Evolutionary conservation across 441 rosid genomes (phyloP).

Genomic region (Sinapis alba): DNA sequence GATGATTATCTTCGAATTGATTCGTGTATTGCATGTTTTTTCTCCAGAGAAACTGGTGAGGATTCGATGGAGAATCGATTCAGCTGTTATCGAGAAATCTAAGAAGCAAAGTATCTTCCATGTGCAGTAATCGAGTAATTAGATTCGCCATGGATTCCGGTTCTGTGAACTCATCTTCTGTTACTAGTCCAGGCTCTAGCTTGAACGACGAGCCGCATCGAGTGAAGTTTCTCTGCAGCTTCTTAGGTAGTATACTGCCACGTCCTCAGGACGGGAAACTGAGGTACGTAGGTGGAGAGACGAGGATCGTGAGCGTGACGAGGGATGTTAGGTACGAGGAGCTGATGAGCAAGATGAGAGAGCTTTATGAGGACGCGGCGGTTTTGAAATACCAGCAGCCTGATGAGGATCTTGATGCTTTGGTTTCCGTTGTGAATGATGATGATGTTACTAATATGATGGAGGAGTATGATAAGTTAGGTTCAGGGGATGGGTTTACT

Average conservation of each 20-base stretch:
- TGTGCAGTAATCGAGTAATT: conserved; percentile 46
- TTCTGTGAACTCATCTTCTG: conserved; percentile 44
- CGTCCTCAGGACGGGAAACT: conserved; percentile 94
- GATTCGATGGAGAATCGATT: conserved; percentile 37
- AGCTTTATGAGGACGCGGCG: conserved; percentile 78
- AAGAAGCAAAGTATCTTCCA: conserved; percentile 22
- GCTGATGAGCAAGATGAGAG: conserved; percentile 85
- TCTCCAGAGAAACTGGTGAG: conserved; percentile 1
- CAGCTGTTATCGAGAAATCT: conserved; percentile 9
- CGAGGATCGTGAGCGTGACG: conserved; percentile 76
- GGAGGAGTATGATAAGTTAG: conserved; percentile 99
- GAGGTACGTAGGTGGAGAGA: conserved; percentile 96
- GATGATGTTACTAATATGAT: conserved; percentile 95
- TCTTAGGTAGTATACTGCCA: conserved; percentile 89
- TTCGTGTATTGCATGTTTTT: conserved; percentile 23
- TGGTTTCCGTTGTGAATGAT: conserved; percentile 93
- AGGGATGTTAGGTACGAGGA: conserved; percentile 77
- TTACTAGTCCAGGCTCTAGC: conserved; percentile 44
- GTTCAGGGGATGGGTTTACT: conserved; percentile 88
- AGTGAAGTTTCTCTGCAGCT: conserved; percentile 89
- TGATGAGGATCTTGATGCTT: conserved; percentile 98
- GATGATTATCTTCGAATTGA: neutral
- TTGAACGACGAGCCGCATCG: conserved; percentile 72
- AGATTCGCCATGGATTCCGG: conserved; percentile 59
- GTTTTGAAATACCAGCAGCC: conserved; percentile 96